Evolutionary conservation across 306 rosid genomes (phyloP), one percentile per base, ranked within the genome.

Genomic region (Aeschynomene evenia): DNA sequence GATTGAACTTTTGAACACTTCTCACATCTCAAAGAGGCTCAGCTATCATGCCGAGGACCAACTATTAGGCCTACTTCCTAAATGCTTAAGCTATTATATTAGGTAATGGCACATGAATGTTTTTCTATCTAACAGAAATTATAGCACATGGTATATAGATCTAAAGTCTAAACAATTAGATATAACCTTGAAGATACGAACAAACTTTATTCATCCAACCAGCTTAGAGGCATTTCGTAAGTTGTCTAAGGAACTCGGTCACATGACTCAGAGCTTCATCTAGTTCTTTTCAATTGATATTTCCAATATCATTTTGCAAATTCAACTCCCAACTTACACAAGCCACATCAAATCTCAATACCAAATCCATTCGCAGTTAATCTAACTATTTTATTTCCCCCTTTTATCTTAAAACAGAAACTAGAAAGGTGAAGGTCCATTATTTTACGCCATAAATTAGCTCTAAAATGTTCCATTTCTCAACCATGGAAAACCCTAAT

Each of bases 401-500:
- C 51, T 21, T 13, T 39, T 18, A 73, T 63, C 57, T 56, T 70
- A 10, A 18, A 40, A 49, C 31, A 39, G 16, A 12, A 65, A 51
- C 51, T 9, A 0, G 4, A 63, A 43, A 43, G n/a, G 0, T 12
- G 2, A 63, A 50, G 22, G 0, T 58, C 1, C 36, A 23, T 7
- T 21, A 50, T 4, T 5, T 10, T 58, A 3, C 7, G 33, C 33
- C 29, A n/a, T 9, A 57, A 15, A 10, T 0, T 49, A 29, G 22
- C 46, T 33, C 36, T 21, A 55, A 23, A 61, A 64, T 21, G 20
- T 20, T 24, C 39, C 16, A 9, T 55, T 77, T 36, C 42, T 15
- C 8, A 5, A 10, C 15, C 16, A n/a, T 3, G 69, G n/a, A 10
- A 26, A 79, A 75, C 84, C 88, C 82, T 74, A 80, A 69, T 36